phyloP scores from a whole-genome alignment of 1,139 yeast species.

The Yamadazyma mexicana region DNA sequence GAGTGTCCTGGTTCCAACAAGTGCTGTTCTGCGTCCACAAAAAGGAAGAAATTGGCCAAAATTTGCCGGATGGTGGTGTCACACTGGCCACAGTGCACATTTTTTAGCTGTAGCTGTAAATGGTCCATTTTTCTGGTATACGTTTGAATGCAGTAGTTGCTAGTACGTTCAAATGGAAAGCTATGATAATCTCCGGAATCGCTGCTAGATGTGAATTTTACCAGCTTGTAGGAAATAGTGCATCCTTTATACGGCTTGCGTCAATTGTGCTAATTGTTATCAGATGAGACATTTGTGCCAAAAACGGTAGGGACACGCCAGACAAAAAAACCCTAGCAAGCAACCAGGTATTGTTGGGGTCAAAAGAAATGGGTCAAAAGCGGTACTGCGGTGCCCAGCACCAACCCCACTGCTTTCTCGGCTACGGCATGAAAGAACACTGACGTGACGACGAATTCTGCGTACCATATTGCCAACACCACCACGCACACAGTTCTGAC shows the following conservation, averaged over 20 bases:
- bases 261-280: constrained; percentile 1
- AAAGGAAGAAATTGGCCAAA: constrained; percentile 15
- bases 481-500: background rate
- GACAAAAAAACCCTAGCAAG: background rate
- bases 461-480: constrained; percentile 13
- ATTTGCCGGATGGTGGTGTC: constrained; percentile 31
- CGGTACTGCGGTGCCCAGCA: constrained; percentile 47
- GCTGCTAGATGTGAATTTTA: no score
- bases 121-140: constrained; percentile 19
- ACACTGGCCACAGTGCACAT: constrained; percentile 56
- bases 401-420: constrained; percentile 56
- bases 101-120: constrained; percentile 32
- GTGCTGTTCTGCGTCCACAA: background rate
- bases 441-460: constrained; percentile 53
- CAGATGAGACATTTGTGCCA: constrained; percentile 8
- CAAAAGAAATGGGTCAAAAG: constrained; percentile 10
- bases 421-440: constrained; percentile 59
- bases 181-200: no score
- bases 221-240: no score
- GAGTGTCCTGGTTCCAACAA: constrained; percentile 21
- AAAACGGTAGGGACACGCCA: constrained; percentile 1
- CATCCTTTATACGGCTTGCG: constrained; percentile 1
- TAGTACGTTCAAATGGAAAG: no score
- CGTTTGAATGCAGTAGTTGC: background rate
- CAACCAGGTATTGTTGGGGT: no score